Base-by-base conservation (phyloP, 164 flowering plant species). In the Vitis cinerea region DNA sequence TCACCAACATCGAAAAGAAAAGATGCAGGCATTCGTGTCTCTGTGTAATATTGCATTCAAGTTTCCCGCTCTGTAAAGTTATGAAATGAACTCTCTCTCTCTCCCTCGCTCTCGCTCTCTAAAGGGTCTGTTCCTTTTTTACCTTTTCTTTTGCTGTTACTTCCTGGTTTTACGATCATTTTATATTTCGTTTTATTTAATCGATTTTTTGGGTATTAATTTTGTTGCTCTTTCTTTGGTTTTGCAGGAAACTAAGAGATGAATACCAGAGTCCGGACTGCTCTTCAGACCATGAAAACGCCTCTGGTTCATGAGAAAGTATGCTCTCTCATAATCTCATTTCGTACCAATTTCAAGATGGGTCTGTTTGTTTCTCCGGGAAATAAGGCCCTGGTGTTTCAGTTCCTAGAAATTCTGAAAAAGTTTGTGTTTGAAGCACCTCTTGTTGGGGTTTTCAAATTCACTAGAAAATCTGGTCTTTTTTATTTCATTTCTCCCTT, bases 301-400 rank as follows among this genome's bases (percentile, higher is more conserved):
- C 82, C 83, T 78, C 64, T 71, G 63, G 65, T 72, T 68, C 82
- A 75, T 64, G 79, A 77, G 29, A 83, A 82, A 73, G 89, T 88
- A 72, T 67, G 78, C 54, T 29, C 23, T 47, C 66, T 65, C 63
- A 3, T 68, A 11, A 50, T 61, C 50, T 61, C 29, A 53, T 57
- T 9, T 50, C 10, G 52, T 2, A n/a, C 73, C 27, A n/a, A 44
- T 19, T 50, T 54, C 17, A 50, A 47, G 61, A 61, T 11, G 47
- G 47, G 23, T 27, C 4, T 29, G 64, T 61, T n/a, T 10, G 13
- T 59, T 23, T 23, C 27, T 23, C 31, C 29, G 29, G 37, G 29
- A 59, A 59, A 27, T 59, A 30, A 59, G 47, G 23, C 44, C 7
- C 8, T 4, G 44, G 44, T 37, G 44, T 37, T 37, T 37, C 44